These are phyloP conservation scores for Zygosaccharomyces sapae DNA, from an alignment of 1,139 yeast genomes.

Conservation along the genomic window DNA sequence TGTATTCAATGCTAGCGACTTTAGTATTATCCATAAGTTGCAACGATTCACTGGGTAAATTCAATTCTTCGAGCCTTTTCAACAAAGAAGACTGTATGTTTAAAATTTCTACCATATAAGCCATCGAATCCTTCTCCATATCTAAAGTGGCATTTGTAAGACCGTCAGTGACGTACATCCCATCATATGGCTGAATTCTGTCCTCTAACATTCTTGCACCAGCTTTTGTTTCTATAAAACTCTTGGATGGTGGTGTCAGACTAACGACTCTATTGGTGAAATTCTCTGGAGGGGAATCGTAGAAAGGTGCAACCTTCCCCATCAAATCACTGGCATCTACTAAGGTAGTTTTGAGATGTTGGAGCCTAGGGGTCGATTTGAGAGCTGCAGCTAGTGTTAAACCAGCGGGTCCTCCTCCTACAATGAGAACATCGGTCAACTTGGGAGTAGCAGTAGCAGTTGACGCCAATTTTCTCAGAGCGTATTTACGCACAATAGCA, in stretches of 20 bases:
- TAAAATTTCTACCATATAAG: slow-evolving; percentile 73
- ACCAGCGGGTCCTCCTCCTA: slow-evolving; percentile 99
- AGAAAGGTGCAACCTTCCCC: slow-evolving; percentile 48
- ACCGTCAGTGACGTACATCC: slow-evolving; percentile 84
- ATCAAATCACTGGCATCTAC: slow-evolving; percentile 68
- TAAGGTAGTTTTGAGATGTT: slow-evolving; percentile 57
- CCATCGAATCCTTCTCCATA: slow-evolving; percentile 48
- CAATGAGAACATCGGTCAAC: slow-evolving; percentile 65
- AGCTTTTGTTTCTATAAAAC: slow-evolving; percentile 63
- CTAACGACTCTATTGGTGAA: slow-evolving; percentile 82
- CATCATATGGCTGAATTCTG: slow-evolving; percentile 74
- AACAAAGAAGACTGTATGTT: slow-evolving; percentile 62
- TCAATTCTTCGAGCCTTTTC: slow-evolving; percentile 33
- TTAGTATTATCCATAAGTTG: slow-evolving; percentile 61
- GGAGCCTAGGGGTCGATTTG: slow-evolving; percentile 59
- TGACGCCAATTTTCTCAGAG: slow-evolving; percentile 11
- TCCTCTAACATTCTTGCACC: slow-evolving; percentile 72
- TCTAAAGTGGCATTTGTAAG: slow-evolving; percentile 64
- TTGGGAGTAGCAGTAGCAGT: slow-evolving; percentile 16
- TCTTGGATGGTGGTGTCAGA: slow-evolving; percentile 74
- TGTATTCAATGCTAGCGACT: slow-evolving; percentile 49
- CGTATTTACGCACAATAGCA: slow-evolving; percentile 1
- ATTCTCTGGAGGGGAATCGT: slow-evolving; percentile 49
- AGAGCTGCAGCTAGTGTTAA: slow-evolving; percentile 76
- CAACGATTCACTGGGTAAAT: slow-evolving; percentile 25